Base-by-base conservation (phyloP, 768 basidiomycete genomes). In the Coprinopsis strossmayeri region DNA sequence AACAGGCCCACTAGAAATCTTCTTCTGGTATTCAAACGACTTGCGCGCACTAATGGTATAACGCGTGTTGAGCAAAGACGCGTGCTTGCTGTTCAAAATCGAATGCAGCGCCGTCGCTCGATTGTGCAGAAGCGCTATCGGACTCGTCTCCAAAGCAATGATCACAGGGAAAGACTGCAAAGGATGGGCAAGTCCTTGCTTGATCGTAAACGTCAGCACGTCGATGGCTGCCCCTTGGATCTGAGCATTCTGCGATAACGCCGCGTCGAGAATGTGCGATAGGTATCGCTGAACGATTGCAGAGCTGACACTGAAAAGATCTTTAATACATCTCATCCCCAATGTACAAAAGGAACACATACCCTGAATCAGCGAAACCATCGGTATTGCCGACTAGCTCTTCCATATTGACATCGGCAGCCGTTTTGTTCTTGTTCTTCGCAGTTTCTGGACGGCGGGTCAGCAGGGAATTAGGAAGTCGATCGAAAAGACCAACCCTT, bases 321-420 rank as follows among this genome's bases (percentile, higher is more conserved):
- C 11, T 52, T 43, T 3, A 26, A 9, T 13, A 12, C 17, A 42
- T 20, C n/a, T 26, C 3, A 26, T 5, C 41, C 21, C 2, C n/a
- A 35, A 23, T 5, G 7, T 27, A 30, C 25, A 37, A n/a, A 10
- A 25, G 5, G 41, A 9, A 17, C 11, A 53, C 80, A 57, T 66
- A 97, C 96, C 94, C 94, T 4, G 95, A 97, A 57, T 98, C 96
- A 0, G 95, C 92, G 62, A 98, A 95, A 1, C 87, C 91, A 58
- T 92, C 87, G 0, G 92, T 92, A 57, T 95, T 94, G 0, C 96
- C 96, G 2, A 98, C 87, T 7, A 99, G 72, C 58, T 96, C 91
- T 0, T 87, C 86, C 84, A 99, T 93, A 57, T 94, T 81, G 45
- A 97, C 81, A 20, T 79, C 71, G 5, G 65, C 55, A 20, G 66